Conservation (phyloP, 2,329 filamentous ascomycete genomes). For the Fusarium phyllophilum region DNA sequence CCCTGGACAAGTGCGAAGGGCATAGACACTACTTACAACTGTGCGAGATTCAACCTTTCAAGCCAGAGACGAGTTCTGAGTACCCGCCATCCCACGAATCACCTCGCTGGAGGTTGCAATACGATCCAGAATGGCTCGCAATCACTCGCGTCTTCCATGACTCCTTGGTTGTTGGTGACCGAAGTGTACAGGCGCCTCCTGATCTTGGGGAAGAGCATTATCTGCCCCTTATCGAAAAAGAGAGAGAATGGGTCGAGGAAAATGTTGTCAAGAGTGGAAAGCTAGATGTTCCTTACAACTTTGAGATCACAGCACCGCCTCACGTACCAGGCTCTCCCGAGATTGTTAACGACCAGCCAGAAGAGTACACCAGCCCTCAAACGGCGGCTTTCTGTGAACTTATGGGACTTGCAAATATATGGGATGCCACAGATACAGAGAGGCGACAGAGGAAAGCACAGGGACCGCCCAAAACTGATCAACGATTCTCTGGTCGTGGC, state of each 20-base stretch:
- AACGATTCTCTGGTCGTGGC: constrained; percentile 49
- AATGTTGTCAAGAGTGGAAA: constrained; percentile 72
- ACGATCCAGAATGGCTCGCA: constrained; percentile 95
- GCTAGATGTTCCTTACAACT: constrained; percentile 80
- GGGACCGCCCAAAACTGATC: constrained; percentile 62
- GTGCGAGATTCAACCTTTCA: constrained; percentile 66
- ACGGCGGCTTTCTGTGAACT: constrained; percentile 84
- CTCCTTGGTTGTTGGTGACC: constrained; percentile 72
- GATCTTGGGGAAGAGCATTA: constrained; percentile 78
- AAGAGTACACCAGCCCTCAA: constrained; percentile 88
- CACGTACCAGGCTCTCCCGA: constrained; percentile 69
- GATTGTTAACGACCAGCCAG: constrained; percentile 70
- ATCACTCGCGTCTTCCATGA: constrained; percentile 85
- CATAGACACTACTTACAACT: constrained; percentile 85
- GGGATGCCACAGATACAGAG: constrained; percentile 78
- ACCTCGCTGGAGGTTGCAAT: constrained; percentile 71
- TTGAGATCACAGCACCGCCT: constrained; percentile 77
- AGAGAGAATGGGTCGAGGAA: constrained; percentile 83
- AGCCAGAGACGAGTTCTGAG: constrained; percentile 42
- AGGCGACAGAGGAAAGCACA: constrained; percentile 65
- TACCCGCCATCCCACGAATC: constrained; percentile 32
- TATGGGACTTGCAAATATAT: constrained; percentile 80
- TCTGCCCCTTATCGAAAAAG: constrained; percentile 71
- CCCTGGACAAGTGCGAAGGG: constrained; percentile 90
- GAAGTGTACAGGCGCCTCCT: constrained; percentile 60